Evolutionary conservation across 2,329 filamentous ascomycete species (phyloP), one percentile per base, ranked within the genome.

Genomic region (Fusarium neocosmosporiellum): DNA sequence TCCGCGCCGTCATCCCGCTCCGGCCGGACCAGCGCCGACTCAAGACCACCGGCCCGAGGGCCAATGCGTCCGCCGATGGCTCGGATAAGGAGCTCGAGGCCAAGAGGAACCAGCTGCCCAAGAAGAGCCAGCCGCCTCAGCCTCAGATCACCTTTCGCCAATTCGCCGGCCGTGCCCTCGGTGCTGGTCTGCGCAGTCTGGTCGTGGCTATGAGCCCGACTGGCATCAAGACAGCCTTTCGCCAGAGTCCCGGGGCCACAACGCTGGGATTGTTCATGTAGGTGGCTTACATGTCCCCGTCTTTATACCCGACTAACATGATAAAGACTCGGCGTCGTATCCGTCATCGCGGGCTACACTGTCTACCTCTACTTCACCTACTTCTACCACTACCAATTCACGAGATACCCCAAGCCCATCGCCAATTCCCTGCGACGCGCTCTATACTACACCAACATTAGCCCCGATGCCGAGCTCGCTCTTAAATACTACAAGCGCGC

Each of bases 401-500:
- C 87, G 59, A 84, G 83, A 66, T 90, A 87, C 79, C 94, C 94
- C 3, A 89, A 93, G 46, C 87, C 90, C 1, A 90, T 96, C 36
- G 93, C 93, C 11, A 91, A 93, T 77, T 91, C 93, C 69, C 87
- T 99, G 54, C 93, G 96, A 34, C 90, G 91, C 74, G 96, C 95
- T 0, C 85, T 98, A 29, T 98, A 96, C 84, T 97, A 94, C 82
- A 94, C 92, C 73, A 95, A 96, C 78, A 89, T 92, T 72, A 87
- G 90, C 41, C 88, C 93, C 6, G 92, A 97, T 67, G 90, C 94
- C 4, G 88, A 92, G 66, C 88, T 93, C 63, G 95, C 96, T 1
- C 86, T 97, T 67, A 93, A 94, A 75, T 94, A 94, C 81, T 98
- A 98, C 81, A 91, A 91, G 77, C 88, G 93, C 73, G 95, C 95